Evolutionary conservation across 108 stramenopile species (phyloP).

Genomic region (Chaetoceros tenuissimus): DNA sequence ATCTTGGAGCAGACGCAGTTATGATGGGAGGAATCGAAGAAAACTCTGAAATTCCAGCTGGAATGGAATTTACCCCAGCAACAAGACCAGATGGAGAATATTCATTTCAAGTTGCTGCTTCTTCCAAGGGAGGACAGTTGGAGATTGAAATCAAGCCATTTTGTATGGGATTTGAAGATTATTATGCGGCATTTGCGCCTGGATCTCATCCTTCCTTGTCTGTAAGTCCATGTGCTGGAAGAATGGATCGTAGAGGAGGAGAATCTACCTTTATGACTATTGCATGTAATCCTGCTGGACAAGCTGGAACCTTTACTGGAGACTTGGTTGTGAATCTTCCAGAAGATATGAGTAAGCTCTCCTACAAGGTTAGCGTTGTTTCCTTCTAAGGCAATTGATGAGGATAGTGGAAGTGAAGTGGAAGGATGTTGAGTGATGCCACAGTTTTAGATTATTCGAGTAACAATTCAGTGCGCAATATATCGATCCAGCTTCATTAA

Average conservation of each 20-base stretch:
- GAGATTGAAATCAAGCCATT: constrained; percentile 44
- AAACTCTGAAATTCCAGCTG: constrained; percentile 56
- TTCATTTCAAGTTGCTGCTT: constrained; percentile 47
- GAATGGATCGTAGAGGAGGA: constrained; percentile 80
- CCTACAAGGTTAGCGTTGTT: constrained; percentile 58
- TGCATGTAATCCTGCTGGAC: constrained; percentile 48
- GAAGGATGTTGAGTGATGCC: too few relatives aligned
- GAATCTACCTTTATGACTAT: constrained; percentile 53
- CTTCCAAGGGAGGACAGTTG: constrained; percentile 16
- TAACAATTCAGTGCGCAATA: too few relatives aligned
- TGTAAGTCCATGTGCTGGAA: constrained; percentile 50
- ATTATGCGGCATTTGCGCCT: constrained; percentile 51
- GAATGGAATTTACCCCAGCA: constrained; percentile 71
- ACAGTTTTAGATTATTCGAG: too few relatives aligned
- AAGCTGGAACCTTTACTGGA: constrained; percentile 48
- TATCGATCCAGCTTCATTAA: too few relatives aligned
- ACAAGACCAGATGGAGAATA: constrained; percentile 60
- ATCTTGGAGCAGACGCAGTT: constrained; percentile 58
- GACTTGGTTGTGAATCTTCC: constrained; percentile 77
- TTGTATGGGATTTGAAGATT: constrained; percentile 87
- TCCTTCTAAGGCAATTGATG: too few relatives aligned
- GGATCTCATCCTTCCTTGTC: constrained; percentile 73
- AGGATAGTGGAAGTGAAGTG: too few relatives aligned
- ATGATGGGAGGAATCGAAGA: constrained; percentile 56
- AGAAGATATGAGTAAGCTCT: constrained; percentile 75